Percentiles rank a stretch among this genome's conserved stretches.
Conservation (phyloP, 768 basidiomycete genomes). For the Paxillus involutus region DNA sequence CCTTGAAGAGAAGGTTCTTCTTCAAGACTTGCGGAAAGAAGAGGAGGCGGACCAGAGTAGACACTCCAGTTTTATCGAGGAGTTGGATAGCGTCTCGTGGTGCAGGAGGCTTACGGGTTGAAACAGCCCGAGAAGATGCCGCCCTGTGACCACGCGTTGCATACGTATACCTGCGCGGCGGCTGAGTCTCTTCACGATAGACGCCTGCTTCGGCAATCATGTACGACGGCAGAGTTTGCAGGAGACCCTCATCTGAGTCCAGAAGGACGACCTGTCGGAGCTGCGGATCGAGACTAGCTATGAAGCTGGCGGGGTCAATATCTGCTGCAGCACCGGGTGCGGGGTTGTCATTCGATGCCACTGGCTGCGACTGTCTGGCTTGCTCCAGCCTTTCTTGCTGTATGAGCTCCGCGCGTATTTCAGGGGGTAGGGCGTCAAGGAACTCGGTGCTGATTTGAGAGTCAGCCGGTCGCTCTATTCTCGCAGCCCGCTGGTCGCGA, state of each 20-base stretch:
- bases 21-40: slow-evolving; percentile 94
- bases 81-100: slow-evolving; percentile 90
- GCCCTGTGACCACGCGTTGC: slow-evolving; percentile 28
- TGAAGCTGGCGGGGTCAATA: slow-evolving; percentile 87
- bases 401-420: slow-evolving; percentile 94
- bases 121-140: slow-evolving; percentile 23
- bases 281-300: slow-evolving; percentile 87
- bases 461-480: slow-evolving; percentile 71
- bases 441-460: slow-evolving; percentile 95
- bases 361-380: slow-evolving; percentile 47
- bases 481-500: slow-evolving; percentile 82
- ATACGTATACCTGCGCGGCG: slow-evolving; percentile 33
- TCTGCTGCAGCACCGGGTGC: slow-evolving; percentile 53
- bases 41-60: slow-evolving; percentile 85
- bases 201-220: slow-evolving; percentile 82
- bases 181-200: slow-evolving; percentile 58
- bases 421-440: slow-evolving; percentile 92
- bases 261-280: slow-evolving; percentile 89
- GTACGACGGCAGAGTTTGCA: slow-evolving; percentile 77
- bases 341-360: slow-evolving; percentile 29
- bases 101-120: slow-evolving; percentile 49
- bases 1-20: slow-evolving; percentile 83
- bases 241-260: slow-evolving; percentile 85
- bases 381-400: slow-evolving; percentile 92
- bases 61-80: slow-evolving; percentile 86